Evolutionary conservation across 148 eudicot species (phyloP).

Genomic region (Rhododendron ferrugineum): DNA sequence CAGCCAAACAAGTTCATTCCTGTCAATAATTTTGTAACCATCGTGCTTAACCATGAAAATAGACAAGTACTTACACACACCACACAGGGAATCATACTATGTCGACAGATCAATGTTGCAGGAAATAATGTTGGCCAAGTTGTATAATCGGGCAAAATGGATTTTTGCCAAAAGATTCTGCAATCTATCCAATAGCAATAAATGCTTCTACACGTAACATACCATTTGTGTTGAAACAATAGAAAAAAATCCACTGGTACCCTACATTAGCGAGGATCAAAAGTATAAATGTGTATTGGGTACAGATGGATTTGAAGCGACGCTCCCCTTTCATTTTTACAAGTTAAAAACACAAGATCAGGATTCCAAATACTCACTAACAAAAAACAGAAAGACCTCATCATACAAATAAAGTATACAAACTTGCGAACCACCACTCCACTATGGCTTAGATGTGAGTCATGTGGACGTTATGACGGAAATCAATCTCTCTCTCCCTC

Average conservation of each 20-base stretch:
- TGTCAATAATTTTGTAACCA: neutral
- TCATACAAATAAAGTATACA: neutral
- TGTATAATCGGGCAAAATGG: neutral
- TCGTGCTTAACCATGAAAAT: neutral
- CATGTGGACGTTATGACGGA: neutral
- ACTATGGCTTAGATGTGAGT: neutral
- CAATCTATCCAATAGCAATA: neutral
- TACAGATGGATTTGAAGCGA: neutral
- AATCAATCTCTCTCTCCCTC: neutral
- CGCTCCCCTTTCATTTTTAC: neutral
- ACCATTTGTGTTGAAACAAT: neutral
- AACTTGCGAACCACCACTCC: neutral
- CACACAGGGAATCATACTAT: neutral
- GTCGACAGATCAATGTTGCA: neutral
- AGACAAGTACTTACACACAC: neutral
- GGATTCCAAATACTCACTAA: neutral
- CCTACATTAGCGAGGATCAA: neutral
- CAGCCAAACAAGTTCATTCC: neutral
- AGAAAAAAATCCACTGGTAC: neutral
- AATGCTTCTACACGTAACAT: neutral
- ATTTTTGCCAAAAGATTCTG: neutral
- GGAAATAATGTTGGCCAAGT: neutral
- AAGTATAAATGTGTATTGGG: neutral
- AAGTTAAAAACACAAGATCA: constrained; percentile 1
- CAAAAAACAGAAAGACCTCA: neutral